A percentile compares a stretch with the other conserved stretches of the same genome.
Conservation (phyloP, 2,329 filamentous ascomycete species). For the Arthrocladium fulminans region DNA sequence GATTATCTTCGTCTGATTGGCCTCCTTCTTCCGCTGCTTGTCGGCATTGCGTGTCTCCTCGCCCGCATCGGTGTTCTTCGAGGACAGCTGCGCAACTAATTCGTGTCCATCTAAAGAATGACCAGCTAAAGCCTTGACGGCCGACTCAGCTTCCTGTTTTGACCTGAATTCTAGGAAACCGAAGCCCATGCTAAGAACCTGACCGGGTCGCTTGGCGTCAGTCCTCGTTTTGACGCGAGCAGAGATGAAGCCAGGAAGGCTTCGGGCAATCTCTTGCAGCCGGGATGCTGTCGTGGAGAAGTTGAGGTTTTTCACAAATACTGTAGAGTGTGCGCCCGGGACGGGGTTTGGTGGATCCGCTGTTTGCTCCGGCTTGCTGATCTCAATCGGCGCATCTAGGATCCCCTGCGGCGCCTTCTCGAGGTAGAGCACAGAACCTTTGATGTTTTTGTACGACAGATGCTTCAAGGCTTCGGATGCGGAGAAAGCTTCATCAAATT, state of each 20-base stretch:
- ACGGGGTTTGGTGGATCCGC: background rate
- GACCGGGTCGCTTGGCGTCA: constrained; percentile 81
- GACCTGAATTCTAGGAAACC: constrained; percentile 85
- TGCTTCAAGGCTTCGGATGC: constrained; percentile 75
- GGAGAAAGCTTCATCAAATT: constrained; percentile 70
- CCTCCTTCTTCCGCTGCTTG: constrained; percentile 67
- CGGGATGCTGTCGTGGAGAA: constrained; percentile 74
- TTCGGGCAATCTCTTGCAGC: constrained; percentile 67
- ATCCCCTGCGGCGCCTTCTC: constrained; percentile 86
- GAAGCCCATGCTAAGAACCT: constrained; percentile 92
- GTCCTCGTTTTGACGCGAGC: constrained; percentile 87
- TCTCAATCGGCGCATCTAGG: constrained; percentile 43
- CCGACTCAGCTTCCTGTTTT: constrained; percentile 68
- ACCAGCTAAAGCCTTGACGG: constrained; percentile 77
- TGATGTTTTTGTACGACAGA: constrained; percentile 81
- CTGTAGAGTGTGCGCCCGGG: constrained; percentile 46
- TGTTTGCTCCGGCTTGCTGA: background rate
- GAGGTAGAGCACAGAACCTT: constrained; percentile 82
- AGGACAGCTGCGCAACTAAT: constrained; percentile 74
- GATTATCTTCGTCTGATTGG: constrained; percentile 79
- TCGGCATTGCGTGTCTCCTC: constrained; percentile 79
- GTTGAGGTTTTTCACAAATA: constrained; percentile 91
- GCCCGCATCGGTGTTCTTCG: constrained; percentile 77
- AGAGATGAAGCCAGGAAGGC: constrained; percentile 79
- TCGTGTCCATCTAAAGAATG: constrained; percentile 79